Evolutionary conservation across 257 asterid genomes (phyloP).

Genomic region (Solanum corneliomulleri): DNA sequence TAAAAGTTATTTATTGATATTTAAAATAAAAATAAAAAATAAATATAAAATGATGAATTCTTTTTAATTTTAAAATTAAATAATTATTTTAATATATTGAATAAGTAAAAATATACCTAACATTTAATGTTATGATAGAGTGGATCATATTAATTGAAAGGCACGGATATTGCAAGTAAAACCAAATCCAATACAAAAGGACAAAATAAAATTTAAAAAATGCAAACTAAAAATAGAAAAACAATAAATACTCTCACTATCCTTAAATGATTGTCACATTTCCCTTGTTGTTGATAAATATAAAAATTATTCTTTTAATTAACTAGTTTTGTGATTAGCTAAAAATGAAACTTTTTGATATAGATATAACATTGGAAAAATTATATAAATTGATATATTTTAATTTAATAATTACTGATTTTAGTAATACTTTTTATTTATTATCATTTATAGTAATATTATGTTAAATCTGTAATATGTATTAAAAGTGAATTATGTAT

Average conservation of each 20-base stretch:
- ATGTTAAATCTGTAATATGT: too few species aligned
- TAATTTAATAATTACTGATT: too few species aligned
- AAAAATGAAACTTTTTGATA: too few species aligned
- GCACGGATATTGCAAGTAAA: background rate
- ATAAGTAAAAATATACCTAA: background rate
- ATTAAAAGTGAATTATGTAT: too few species aligned
- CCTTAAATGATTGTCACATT: background rate
- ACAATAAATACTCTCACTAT: background rate
- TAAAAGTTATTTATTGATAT: too few species aligned
- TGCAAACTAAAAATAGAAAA: background rate
- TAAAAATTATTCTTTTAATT: background rate
- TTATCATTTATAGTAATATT: accelerated
- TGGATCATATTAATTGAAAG: background rate
- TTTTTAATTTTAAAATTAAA: too few species aligned
- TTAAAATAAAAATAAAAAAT: too few species aligned
- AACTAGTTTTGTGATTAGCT: background rate
- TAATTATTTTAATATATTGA: background rate
- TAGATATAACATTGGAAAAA: too few species aligned
- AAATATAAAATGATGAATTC: too few species aligned
- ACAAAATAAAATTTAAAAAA: background rate
- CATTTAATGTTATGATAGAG: background rate
- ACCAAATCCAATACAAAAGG: background rate
- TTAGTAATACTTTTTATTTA: too few species aligned
- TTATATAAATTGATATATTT: too few species aligned
- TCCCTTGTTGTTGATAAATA: background rate